Conservation (phyloP, 73 alveolate genomes). For the Uronychia setigera region DNA sequence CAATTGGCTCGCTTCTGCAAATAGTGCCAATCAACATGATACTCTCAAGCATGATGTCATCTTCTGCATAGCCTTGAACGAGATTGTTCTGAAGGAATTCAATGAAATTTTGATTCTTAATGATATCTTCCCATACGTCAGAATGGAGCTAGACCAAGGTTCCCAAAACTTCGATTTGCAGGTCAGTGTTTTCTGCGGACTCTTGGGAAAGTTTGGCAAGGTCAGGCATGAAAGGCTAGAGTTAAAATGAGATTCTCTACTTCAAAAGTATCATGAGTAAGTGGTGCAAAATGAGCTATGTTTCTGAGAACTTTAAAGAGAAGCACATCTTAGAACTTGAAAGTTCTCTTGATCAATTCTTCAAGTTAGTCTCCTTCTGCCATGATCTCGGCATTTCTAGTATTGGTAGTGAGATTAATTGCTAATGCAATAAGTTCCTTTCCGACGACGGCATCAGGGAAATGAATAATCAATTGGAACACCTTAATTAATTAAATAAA, state of each 20-base stretch:
- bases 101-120: conserved; percentile 60
- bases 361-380: conserved; percentile 93
- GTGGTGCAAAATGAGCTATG: conserved; percentile 80
- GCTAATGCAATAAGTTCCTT: conserved; percentile 96
- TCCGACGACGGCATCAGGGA: conserved; percentile 97
- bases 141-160: conserved; percentile 72
- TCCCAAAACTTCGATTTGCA: conserved; percentile 83
- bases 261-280: conserved; percentile 61
- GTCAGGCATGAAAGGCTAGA: conserved; percentile 14
- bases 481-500: conserved; percentile 23
- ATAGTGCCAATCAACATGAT: conserved; percentile 78
- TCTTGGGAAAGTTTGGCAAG: conserved; percentile 1
- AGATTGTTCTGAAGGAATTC: conserved; percentile 82
- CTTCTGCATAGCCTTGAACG: conserved; percentile 82
- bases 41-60: conserved; percentile 83
- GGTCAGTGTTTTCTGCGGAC: conserved; percentile 65
- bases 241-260: conserved; percentile 9
- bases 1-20: conserved; percentile 70
- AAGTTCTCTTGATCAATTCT: conserved; percentile 91
- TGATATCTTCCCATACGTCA: conserved; percentile 73
- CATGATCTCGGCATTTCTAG: conserved; percentile 94
- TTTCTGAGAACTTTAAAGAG: conserved; percentile 91
- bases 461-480: conserved; percentile 91
- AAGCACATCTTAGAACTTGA: conserved; percentile 87
- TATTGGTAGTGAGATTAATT: conserved; percentile 87